Percentiles rank a stretch among this genome's conserved stretches.
Conservation (phyloP, 2,329 filamentous ascomycete genomes). For the Peltaster fructicola region DNA sequence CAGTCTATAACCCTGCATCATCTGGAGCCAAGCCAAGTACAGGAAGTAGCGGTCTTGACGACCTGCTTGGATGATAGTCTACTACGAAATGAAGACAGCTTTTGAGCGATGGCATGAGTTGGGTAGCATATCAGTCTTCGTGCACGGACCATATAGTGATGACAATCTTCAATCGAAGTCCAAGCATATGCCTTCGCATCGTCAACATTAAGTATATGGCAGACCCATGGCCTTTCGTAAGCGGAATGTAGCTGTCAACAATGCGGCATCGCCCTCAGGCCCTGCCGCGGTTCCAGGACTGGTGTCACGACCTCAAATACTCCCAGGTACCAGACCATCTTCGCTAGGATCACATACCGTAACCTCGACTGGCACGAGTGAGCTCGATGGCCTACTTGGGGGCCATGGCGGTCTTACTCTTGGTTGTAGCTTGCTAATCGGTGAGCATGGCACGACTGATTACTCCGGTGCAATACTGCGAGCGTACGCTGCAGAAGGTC, state of each 20-base stretch:
- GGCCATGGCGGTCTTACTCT: constrained; percentile 73
- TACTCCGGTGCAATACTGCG: constrained; percentile 70
- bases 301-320: no score
- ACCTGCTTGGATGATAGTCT: constrained; percentile 25
- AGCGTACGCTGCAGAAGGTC: constrained; percentile 84
- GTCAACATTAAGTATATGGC: no score
- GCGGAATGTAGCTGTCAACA: constrained; percentile 41
- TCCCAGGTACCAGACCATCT: constrained; percentile 56
- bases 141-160: no score
- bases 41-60: constrained; percentile 20
- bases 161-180: no score
- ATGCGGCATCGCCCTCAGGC: constrained; percentile 9
- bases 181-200: no score
- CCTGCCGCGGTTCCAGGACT: no score
- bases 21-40: constrained; percentile 11
- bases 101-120: no score
- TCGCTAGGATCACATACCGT: constrained; percentile 73
- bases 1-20: constrained; percentile 5
- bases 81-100: not conserved
- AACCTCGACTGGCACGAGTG: constrained; percentile 78
- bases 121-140: no score
- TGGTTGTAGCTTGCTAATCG: constrained; percentile 62
- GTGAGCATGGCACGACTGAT: constrained; percentile 85
- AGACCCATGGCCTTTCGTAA: constrained; percentile 57
- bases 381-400: constrained; percentile 67